Percentiles rank a stretch among this genome's conserved stretches.
Conservation (phyloP, 202 grass and related monocot species). For the Setaria viridis region DNA sequence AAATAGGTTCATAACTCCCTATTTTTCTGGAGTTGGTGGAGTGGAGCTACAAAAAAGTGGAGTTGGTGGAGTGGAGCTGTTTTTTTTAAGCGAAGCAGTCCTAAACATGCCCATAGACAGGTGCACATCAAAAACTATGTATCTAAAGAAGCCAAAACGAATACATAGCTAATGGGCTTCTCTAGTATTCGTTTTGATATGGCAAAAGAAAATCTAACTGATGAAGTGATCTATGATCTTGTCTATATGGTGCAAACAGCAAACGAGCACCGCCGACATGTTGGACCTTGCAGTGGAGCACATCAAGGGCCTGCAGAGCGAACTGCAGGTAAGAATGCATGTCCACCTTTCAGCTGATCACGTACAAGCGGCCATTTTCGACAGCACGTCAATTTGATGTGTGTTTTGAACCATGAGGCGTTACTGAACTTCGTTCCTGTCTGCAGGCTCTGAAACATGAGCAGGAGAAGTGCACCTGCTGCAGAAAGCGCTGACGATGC, state of each 20-base stretch:
- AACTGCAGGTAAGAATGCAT: conserved; percentile 60
- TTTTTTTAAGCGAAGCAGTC: no score
- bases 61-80: no score
- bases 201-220: background rate
- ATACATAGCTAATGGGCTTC: no score
- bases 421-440: background rate
- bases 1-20: no score
- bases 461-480: conserved; percentile 85
- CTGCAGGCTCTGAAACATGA: conserved; percentile 72
- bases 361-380: background rate
- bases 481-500: conserved; percentile 51
- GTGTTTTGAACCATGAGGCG: background rate
- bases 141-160: no score
- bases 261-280: conserved; percentile 94
- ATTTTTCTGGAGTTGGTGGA: no score
- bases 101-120: no score
- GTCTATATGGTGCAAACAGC: conserved; percentile 48
- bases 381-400: no score
- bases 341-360: background rate
- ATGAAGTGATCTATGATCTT: background rate
- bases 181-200: no score
- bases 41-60: no score
- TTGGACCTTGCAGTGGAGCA: conserved; percentile 90
- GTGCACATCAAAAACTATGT: no score
- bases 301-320: conserved; percentile 79